phyloP scores from a whole-genome alignment of 2,329 filamentous ascomycete species.

The Xylariomycetidae sp. region DNA sequence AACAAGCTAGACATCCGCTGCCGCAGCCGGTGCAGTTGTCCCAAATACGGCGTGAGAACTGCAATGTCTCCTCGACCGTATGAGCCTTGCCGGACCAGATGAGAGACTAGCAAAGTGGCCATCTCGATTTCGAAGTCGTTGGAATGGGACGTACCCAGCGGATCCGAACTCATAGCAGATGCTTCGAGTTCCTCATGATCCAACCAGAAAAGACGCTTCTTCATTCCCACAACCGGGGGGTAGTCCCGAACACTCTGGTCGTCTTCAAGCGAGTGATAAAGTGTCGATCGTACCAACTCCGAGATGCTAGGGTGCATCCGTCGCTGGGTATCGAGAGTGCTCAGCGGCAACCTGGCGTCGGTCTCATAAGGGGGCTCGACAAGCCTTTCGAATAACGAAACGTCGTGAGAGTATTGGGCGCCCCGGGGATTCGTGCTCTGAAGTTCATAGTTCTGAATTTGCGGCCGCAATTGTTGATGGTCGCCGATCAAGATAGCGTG shows the following conservation, averaged over 20 bases:
- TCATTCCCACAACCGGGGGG: slow-evolving; percentile 43
- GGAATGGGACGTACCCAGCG: slow-evolving; percentile 37
- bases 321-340: slow-evolving; percentile 44
- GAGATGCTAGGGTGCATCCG: slow-evolving; percentile 56
- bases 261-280: slow-evolving; percentile 49
- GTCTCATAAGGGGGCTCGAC: slow-evolving; percentile 22
- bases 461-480: slow-evolving; percentile 55
- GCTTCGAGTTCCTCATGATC: slow-evolving; percentile 38
- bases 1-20: slow-evolving; percentile 39
- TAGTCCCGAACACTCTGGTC: slow-evolving; percentile 27
- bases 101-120: slow-evolving; percentile 53
- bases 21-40: slow-evolving; percentile 49
- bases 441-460: slow-evolving; percentile 48
- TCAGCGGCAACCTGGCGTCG: slow-evolving; percentile 21
- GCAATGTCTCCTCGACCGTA: slow-evolving; percentile 60
- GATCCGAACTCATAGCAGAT: slow-evolving; percentile 12
- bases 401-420: slow-evolving; percentile 46
- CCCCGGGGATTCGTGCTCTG: slow-evolving; percentile 43
- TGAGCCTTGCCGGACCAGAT: slow-evolving; percentile 57
- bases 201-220: slow-evolving; percentile 49
- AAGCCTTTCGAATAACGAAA: slow-evolving; percentile 56
- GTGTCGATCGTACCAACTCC: slow-evolving; percentile 42
- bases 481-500: slow-evolving; percentile 60
- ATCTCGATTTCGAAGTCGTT: slow-evolving; percentile 60
- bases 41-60: slow-evolving; percentile 60